Percentiles rank a stretch among this genome's conserved stretches.
Evolutionary conservation across 2,329 filamentous ascomycete genomes (phyloP).

Genomic region (Gnomoniopsis smithogilvyi): DNA sequence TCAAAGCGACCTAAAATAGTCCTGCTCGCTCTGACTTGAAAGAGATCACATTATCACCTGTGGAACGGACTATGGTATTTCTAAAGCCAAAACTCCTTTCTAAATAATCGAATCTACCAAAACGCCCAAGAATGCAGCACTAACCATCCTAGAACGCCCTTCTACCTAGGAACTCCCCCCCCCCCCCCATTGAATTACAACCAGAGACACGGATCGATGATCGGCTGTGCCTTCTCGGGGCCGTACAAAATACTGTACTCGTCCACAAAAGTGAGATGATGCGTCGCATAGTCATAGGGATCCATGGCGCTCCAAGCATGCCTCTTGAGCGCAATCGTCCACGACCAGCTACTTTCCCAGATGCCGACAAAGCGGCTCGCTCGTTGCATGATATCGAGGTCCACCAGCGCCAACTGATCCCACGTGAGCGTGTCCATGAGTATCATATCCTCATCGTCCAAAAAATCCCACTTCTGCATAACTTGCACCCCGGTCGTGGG

Average conservation of each 20-base stretch:
- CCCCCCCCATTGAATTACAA: not conserved
- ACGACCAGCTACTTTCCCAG: constrained; percentile 18
- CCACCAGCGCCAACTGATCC: constrained; percentile 18
- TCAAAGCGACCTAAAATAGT: too few relatives aligned
- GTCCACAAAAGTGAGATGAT: constrained; percentile 11
- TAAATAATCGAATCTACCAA: too few relatives aligned
- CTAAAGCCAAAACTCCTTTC: too few relatives aligned
- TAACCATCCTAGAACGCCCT: too few relatives aligned
- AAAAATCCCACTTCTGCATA: constrained; percentile 16
- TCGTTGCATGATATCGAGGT: constrained; percentile 17
- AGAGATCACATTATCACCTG: too few relatives aligned
- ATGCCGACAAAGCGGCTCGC: constrained; percentile 17
- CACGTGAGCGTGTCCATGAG: constrained; percentile 13
- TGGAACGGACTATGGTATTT: too few relatives aligned
- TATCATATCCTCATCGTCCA: constrained; percentile 14
- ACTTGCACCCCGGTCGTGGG: constrained; percentile 1
- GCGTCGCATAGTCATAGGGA: constrained; percentile 4
- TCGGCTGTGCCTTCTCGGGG: not conserved
- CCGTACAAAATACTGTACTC: constrained; percentile 8
- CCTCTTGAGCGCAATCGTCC: constrained; percentile 16
- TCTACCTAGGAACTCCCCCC: too few relatives aligned
- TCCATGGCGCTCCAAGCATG: constrained; percentile 8
- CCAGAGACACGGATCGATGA: not conserved
- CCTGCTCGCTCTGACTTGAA: too few relatives aligned
- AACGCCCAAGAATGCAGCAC: too few relatives aligned